Evolutionary conservation across 768 basidiomycete genomes (phyloP).

Genomic region (Termitomyces sp.): DNA sequence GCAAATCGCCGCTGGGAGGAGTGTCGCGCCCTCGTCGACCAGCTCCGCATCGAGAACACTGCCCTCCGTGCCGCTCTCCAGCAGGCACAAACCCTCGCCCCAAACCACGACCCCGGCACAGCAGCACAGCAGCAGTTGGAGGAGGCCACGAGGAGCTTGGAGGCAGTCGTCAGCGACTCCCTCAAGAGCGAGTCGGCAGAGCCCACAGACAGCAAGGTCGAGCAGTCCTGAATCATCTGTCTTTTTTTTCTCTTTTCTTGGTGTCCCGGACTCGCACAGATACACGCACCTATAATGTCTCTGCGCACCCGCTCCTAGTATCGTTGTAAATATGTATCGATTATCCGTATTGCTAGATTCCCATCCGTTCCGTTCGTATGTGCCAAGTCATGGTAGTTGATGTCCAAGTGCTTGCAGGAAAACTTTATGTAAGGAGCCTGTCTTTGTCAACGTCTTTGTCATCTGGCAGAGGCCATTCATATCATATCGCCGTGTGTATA

Average conservation of each 20-base stretch:
- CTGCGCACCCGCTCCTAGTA: no score
- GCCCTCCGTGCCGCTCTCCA: constrained; percentile 64
- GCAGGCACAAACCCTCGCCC: constrained; percentile 31
- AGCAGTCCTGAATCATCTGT: neutral
- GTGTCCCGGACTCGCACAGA: neutral
- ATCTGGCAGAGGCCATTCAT: constrained; percentile 16
- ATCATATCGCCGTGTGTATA: no score
- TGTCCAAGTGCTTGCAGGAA: constrained; percentile 20
- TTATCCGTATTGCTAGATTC: neutral
- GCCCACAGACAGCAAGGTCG: neutral
- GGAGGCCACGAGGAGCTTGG: constrained; percentile 20
- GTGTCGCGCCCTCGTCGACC: constrained; percentile 84
- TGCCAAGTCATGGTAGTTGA: constrained; percentile 21
- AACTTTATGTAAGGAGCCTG: constrained; percentile 29
- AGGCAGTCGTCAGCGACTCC: constrained; percentile 19
- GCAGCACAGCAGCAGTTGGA: constrained; percentile 16
- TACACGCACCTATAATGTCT: neutral
- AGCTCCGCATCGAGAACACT: constrained; percentile 79
- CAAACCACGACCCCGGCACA: constrained; percentile 13
- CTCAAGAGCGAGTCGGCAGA: constrained; percentile 15
- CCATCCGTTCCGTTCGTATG: neutral
- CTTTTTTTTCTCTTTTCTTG: neutral
- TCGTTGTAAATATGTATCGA: neutral
- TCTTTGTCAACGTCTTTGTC: constrained; percentile 39
- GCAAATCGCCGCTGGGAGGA: constrained; percentile 89